Evolutionary conservation across 345 rosid species (phyloP).

Genomic region (Citrus glauca): DNA sequence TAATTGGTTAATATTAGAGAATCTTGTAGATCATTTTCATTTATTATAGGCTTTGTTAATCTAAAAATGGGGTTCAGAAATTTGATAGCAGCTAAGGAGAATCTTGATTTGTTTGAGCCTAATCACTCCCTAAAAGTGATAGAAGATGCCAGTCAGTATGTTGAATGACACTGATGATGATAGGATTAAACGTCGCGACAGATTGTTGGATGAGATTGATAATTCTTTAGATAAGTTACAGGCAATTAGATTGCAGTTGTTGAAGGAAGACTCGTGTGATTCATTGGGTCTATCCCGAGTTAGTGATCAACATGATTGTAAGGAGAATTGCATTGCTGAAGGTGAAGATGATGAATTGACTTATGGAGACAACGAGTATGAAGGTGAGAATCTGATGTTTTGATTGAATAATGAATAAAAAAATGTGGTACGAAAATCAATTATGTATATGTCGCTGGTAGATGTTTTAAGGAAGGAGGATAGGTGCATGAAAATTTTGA

Average conservation of each 20-base stretch:
- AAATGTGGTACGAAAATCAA: neutral
- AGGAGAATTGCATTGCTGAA: neutral
- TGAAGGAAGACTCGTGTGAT: neutral
- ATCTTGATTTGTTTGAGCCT: neutral
- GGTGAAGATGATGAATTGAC: neutral
- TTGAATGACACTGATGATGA: neutral
- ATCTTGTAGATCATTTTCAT: neutral
- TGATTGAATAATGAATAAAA: neutral
- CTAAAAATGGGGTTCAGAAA: neutral
- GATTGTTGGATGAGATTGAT: neutral
- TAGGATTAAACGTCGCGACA: neutral
- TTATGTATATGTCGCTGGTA: neutral
- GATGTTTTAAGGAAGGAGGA: neutral
- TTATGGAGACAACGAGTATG: neutral
- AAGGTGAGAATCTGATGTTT: slow-evolving; percentile 11
- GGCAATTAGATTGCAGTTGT: neutral
- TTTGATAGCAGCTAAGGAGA: neutral
- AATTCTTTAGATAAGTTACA: slow-evolving; percentile 1
- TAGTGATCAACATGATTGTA: neutral
- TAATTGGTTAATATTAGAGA: neutral
- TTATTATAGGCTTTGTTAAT: neutral
- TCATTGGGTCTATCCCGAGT: neutral
- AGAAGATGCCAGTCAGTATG: slow-evolving; percentile 1
- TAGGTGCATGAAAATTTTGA: neutral
- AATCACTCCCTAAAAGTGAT: neutral